Conservation (phyloP, 2,329 filamentous ascomycete genomes). For the Pseudopithomyces maydicus region DNA sequence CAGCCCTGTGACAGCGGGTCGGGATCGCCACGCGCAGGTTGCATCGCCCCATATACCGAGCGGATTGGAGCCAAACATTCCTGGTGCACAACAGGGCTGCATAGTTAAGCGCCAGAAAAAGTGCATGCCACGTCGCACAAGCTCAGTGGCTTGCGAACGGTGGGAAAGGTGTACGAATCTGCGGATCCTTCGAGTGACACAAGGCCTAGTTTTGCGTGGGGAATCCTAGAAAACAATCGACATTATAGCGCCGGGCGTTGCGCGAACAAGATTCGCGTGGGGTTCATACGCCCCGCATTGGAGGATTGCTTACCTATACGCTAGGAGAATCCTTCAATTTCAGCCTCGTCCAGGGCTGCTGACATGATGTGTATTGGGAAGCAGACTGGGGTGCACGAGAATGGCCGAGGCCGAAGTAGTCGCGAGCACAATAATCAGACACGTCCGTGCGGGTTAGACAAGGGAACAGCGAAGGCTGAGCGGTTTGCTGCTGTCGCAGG, state of each 20-base stretch:
- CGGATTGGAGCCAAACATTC: not conserved
- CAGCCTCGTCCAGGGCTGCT: not conserved
- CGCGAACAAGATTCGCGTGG: not conserved
- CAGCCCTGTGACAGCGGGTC: not conserved
- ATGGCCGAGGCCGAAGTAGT: no score
- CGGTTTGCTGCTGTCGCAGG: not conserved
- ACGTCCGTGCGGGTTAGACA: not conserved
- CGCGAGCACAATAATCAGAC: not conserved
- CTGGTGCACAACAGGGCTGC: no score
- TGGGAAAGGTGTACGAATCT: not conserved
- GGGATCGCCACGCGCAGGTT: not conserved
- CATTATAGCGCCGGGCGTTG: not conserved
- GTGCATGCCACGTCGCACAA: not conserved
- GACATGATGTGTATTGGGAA: not conserved
- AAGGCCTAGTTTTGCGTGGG: not conserved
- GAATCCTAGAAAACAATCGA: not conserved
- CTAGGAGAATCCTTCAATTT: not conserved
- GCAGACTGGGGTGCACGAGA: no score
- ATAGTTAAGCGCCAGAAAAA: not conserved
- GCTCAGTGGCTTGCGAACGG: not conserved
- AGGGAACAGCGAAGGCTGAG: not conserved
- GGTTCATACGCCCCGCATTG: conserved; percentile 4
- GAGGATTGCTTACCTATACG: not conserved
- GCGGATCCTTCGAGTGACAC: not conserved
- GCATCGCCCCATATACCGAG: not conserved